These are phyloP conservation scores for Rutstroemia sydowiana DNA, from an alignment of 2,329 filamentous ascomycete genomes.

Conservation along the genomic window DNA sequence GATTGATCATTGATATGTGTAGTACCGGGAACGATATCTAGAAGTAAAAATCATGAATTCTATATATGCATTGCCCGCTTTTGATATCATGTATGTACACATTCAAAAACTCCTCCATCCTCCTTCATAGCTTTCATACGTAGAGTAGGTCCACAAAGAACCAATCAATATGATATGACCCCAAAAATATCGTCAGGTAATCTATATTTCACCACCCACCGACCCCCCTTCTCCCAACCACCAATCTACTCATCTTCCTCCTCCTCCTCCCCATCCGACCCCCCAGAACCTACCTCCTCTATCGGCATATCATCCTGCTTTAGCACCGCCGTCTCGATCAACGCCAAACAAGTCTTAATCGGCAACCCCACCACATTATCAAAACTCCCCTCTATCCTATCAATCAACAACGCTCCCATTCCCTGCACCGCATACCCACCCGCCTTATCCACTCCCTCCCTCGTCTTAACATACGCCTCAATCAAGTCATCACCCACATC, in stretches of 20 bases:
- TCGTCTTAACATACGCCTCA: constrained; percentile 72
- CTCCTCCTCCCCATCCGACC: neutral
- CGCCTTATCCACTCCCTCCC: constrained; percentile 93
- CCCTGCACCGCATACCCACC: constrained; percentile 95
- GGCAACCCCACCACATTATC: constrained; percentile 95
- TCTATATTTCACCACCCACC: too few relatives aligned
- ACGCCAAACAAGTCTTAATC: constrained; percentile 64
- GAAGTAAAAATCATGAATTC: neutral
- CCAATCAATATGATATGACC: too few relatives aligned
- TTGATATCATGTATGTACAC: neutral
- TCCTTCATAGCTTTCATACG: too few relatives aligned
- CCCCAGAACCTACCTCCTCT: constrained; percentile 30
- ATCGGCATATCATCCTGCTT: constrained; percentile 54
- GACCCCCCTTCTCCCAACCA: too few relatives aligned
- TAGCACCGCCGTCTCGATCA: constrained; percentile 85
- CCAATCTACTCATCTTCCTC: neutral
- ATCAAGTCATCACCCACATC: constrained; percentile 74
- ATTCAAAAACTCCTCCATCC: neutral
- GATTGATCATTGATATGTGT: too few relatives aligned
- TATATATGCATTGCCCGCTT: neutral
- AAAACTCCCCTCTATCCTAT: constrained; percentile 79
- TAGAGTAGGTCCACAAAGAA: too few relatives aligned
- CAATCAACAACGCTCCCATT: constrained; percentile 75
- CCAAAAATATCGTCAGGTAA: too few relatives aligned
- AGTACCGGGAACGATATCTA: too few relatives aligned